A percentile compares a stretch with the other conserved stretches of the same genome.
Conservation (phyloP, 2,329 filamentous ascomycete species). For the Torrubiella hemipterigena region DNA sequence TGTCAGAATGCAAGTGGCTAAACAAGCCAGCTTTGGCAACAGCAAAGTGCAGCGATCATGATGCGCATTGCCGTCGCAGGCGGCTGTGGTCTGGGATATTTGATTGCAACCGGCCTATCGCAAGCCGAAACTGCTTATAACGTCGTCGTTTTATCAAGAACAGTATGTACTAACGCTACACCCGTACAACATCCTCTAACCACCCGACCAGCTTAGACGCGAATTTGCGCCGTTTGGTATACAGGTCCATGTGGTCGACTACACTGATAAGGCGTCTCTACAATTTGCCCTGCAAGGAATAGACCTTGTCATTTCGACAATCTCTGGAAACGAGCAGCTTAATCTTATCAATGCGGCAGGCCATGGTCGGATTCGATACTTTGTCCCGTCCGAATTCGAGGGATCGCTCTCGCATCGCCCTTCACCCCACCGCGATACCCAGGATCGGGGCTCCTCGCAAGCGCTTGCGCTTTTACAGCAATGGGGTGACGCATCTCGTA, state of each 20-base stretch:
- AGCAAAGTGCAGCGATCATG: too few relatives aligned
- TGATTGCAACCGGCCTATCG: conserved; percentile 42
- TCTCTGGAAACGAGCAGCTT: conserved; percentile 53
- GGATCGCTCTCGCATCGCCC: conserved; percentile 46
- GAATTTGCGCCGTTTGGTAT: conserved; percentile 43
- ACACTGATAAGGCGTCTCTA: conserved; percentile 44
- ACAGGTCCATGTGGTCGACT: conserved; percentile 60
- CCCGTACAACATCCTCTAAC: conserved; percentile 5
- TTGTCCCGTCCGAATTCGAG: conserved; percentile 68
- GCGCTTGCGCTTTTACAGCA: conserved; percentile 45
- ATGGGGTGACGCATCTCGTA: conserved; percentile 36
- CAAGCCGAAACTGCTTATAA: conserved; percentile 48
- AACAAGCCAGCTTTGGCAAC: too few relatives aligned
- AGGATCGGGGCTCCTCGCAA: conserved; percentile 48
- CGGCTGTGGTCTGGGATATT: conserved; percentile 29
- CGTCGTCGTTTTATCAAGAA: conserved; percentile 58
- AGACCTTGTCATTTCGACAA: conserved; percentile 64
- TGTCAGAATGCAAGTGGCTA: too few relatives aligned
- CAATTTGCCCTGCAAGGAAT: conserved; percentile 57
- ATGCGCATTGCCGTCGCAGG: conserved; percentile 39
- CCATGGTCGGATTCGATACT: conserved; percentile 50
- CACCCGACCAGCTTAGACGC: conserved; percentile 32
- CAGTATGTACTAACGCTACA: conserved; percentile 26
- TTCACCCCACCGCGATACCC: conserved; percentile 32
- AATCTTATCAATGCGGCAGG: conserved; percentile 62